phyloP scores from a whole-genome alignment of 1,284 basidiomycete genomes.

The Coriolopsis trogii region DNA sequence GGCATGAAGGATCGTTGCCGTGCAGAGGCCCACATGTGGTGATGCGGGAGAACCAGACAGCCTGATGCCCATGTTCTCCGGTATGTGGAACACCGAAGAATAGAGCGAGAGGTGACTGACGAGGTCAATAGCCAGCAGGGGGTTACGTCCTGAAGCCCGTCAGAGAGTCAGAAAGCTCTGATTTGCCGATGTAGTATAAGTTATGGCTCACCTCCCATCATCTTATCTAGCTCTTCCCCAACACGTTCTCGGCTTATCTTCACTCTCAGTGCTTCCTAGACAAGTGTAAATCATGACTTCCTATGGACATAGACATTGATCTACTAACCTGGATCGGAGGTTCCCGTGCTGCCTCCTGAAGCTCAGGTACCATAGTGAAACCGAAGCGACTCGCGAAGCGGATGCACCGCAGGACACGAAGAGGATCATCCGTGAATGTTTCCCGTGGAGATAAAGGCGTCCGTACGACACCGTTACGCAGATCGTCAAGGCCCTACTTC shows the following conservation, averaged over 20 bases:
- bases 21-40: conserved; percentile 48
- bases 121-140: conserved; percentile 72
- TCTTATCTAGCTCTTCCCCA: conserved; percentile 89
- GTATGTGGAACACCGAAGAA: conserved; percentile 68
- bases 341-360: conserved; percentile 69
- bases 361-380: conserved; percentile 78
- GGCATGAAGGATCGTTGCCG: conserved; percentile 61
- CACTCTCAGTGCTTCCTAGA: conserved; percentile 66
- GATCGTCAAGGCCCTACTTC: conserved; percentile 80
- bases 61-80: conserved; percentile 44
- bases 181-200: conserved; percentile 2
- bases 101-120: conserved; percentile 76
- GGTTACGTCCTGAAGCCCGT: conserved; percentile 63
- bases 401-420: conserved; percentile 89
- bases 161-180: not conserved
- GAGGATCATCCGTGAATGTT: conserved; percentile 94
- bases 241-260: conserved; percentile 92
- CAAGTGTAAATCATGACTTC: not conserved
- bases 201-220: conserved; percentile 79
- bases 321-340: conserved; percentile 67
- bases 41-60: conserved; percentile 48
- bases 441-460: conserved; percentile 88
- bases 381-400: conserved; percentile 92
- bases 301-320: not conserved
- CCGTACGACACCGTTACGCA: conserved; percentile 80